Evolutionary conservation across 2,329 filamentous ascomycete species (phyloP).

Genomic region (Neurospora sp.): DNA sequence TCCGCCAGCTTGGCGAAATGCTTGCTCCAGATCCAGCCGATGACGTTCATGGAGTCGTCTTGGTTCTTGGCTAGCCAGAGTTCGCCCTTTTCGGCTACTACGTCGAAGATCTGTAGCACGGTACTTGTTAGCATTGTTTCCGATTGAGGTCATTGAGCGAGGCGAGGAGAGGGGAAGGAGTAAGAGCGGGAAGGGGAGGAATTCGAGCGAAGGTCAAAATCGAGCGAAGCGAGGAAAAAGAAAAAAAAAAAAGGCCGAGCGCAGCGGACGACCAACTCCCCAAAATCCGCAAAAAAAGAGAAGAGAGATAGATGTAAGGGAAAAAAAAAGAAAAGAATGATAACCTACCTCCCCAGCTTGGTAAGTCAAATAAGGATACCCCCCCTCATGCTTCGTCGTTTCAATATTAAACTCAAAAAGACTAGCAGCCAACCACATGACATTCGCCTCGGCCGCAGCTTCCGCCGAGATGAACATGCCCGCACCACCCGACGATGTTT

Average conservation of each 20-base stretch:
- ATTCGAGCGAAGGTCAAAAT: background rate
- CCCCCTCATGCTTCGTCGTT: conserved; percentile 80
- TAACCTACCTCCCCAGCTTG: conserved; percentile 72
- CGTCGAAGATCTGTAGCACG: conserved; percentile 62
- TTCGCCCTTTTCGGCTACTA: conserved; percentile 94
- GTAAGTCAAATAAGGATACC: conserved; percentile 93
- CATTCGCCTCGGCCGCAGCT: conserved; percentile 30
- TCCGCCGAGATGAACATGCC: background rate
- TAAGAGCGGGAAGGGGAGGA: too few relatives aligned
- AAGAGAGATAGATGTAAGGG: background rate
- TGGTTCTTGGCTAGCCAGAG: conserved; percentile 97
- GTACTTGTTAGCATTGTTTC: background rate
- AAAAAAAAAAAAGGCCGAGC: background rate
- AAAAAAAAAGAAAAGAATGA: background rate
- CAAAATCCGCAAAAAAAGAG: background rate
- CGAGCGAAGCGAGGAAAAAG: background rate
- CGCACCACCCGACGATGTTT: background rate
- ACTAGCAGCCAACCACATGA: conserved; percentile 86
- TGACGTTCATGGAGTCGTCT: conserved; percentile 67
- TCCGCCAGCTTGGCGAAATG: conserved; percentile 72
- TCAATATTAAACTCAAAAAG: conserved; percentile 97
- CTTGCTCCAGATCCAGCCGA: conserved; percentile 99
- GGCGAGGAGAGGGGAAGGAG: too few relatives aligned
- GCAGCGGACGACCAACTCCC: background rate
- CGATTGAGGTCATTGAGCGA: too few relatives aligned